Base-by-base conservation (phyloP, 331 rosid genomes). In the Rosa hybrid region DNA sequence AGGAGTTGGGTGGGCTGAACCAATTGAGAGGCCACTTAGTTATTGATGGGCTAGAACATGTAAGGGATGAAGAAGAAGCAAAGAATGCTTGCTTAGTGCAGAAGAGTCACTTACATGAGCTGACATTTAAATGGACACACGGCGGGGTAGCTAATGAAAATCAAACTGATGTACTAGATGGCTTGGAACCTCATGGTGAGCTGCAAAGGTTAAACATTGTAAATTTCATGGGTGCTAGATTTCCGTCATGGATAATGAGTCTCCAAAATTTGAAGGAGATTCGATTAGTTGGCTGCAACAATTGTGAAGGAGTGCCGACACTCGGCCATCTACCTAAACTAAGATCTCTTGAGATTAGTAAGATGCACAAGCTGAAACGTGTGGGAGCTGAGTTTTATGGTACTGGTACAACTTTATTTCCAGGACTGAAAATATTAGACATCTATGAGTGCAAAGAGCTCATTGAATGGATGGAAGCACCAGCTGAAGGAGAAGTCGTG, bases 361-460 rank as follows among this genome's bases (percentile, higher is more conserved):
- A 9, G 5, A 45, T 71, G 75, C 0, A 0, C 0, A 71, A 45
- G 3, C 41, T 46, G 2, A 45, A 21, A 46, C 16, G 13, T 3
- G 5, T 71, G 13, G 67, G 67, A 8, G 67, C 14, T 21, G 16
- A 8, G 67, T n/a, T 23, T 60, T 8, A 23, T 60, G 34, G 6
- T 60, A 14, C 6, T 0, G 1, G 8, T 6, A 7, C 63, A 56
- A 20, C 63, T 18, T 53, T 20, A 8, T 60, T 60, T 60, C 30
- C 13, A 10, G 67, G 16, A n/a, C 38, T 60, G 67, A 8, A 23
- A 23, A 60, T 7, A 60, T 9, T 60, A 60, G 0, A 4, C 7
- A 60, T 60, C 8, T 0, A 0, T 1, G 0, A 0, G 16, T 60
- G 67, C 38, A 2, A 7, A 1, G 16, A 10, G 38, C 38, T 60